phyloP scores from a whole-genome alignment of 345 rosid species.

The Citrus medica region DNA sequence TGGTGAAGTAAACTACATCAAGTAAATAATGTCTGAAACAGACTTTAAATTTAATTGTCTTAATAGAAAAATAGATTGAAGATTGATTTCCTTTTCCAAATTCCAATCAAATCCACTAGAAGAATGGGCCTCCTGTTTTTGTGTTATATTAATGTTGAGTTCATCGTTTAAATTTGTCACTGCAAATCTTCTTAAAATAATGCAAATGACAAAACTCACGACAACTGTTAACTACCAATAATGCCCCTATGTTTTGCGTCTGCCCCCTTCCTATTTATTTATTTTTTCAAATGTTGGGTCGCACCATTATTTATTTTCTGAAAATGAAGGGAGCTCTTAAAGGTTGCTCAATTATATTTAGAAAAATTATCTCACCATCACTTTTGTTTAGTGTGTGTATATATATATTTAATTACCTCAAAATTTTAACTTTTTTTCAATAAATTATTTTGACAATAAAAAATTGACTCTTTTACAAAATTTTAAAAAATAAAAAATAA shows the following conservation, averaged over 20 bases:
- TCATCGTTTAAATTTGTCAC: conserved; percentile 16
- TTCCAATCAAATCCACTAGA: conserved; percentile 7
- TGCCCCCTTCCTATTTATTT: not conserved
- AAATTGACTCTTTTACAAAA: too few relatives aligned
- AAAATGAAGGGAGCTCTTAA: too few relatives aligned
- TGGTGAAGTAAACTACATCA: not conserved
- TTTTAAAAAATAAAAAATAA: too few relatives aligned
- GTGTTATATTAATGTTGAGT: conserved; percentile 7
- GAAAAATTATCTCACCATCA: too few relatives aligned
- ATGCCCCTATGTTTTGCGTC: conserved; percentile 18
- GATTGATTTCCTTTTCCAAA: conserved; percentile 10
- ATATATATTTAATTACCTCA: too few relatives aligned
- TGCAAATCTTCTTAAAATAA: conserved; percentile 2
- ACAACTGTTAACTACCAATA: conserved; percentile 18
- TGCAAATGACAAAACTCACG: conserved; percentile 15
- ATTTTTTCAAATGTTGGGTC: not conserved
- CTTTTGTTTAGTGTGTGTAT: too few relatives aligned
- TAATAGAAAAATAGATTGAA: not conserved
- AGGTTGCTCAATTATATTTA: too few relatives aligned
- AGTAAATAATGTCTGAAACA: conserved; percentile 9
- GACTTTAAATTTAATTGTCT: conserved; percentile 3
- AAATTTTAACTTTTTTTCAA: too few relatives aligned
- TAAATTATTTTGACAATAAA: too few relatives aligned
- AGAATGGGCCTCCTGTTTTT: conserved; percentile 7
- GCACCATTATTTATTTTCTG: too few relatives aligned